A percentile compares a stretch with the other conserved stretches of the same genome.
phyloP scores from a whole-genome alignment of 2,329 filamentous ascomycete species.

The Botryosphaeria agaves region DNA sequence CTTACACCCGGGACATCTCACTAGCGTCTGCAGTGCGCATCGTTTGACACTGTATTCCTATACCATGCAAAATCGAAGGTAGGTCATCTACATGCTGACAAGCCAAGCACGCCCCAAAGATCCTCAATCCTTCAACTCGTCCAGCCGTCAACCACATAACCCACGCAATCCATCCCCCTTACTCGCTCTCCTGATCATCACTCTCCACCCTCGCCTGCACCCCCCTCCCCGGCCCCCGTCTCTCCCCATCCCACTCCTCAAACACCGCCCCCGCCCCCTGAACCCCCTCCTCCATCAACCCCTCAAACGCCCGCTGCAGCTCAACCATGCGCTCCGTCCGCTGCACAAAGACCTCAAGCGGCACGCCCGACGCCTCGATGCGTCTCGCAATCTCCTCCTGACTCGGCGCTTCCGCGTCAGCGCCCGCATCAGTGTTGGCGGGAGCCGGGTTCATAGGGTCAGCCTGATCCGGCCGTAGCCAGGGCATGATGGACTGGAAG shows the following conservation, averaged over 20 bases:
- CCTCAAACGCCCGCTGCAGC: slow-evolving; percentile 7
- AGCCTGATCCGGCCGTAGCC: not conserved
- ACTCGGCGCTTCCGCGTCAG: slow-evolving; percentile 4
- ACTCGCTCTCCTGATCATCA: no score
- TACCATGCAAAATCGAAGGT: no score
- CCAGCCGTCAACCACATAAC: no score
- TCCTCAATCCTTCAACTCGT: no score
- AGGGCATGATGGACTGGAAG: slow-evolving; percentile 8
- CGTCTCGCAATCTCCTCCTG: slow-evolving; percentile 11
- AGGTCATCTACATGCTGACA: no score
- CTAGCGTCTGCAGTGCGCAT: no score
- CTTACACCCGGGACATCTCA: no score
- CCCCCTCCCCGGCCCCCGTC: not conserved
- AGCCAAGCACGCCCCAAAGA: no score
- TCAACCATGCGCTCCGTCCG: slow-evolving; percentile 10
- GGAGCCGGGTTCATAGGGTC: slow-evolving; percentile 10
- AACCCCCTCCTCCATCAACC: slow-evolving; percentile 8
- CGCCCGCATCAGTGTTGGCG: slow-evolving; percentile 3
- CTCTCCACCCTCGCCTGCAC: not conserved
- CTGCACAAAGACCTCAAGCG: slow-evolving; percentile 9
- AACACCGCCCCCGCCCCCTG: not conserved
- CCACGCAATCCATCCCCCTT: no score
- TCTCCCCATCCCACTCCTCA: no score
- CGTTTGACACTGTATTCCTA: no score
- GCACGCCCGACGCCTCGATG: slow-evolving; percentile 10